A percentile compares a stretch with the other conserved stretches of the same genome.
phyloP scores from a whole-genome alignment of 202 grass and related monocot species.

The Elaeis oleifera region DNA sequence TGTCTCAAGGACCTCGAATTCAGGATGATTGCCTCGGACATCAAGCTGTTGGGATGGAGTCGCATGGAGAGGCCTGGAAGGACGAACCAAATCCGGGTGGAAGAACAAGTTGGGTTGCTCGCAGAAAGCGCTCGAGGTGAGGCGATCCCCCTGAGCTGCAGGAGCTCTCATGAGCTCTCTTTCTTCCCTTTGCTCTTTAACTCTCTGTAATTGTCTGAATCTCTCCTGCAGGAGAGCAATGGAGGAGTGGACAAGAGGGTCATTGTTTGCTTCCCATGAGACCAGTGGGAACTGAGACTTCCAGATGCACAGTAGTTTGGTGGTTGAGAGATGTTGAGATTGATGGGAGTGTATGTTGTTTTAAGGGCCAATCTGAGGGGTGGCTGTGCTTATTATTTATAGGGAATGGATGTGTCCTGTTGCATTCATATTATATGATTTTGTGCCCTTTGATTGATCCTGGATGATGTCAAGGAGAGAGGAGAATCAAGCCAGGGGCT shows the following conservation, averaged over 20 bases:
- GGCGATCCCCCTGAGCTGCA: neutral
- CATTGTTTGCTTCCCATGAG: neutral
- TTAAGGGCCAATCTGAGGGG: neutral
- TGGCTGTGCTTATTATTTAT: slow-evolving; percentile 3
- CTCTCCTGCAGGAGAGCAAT: slow-evolving; percentile 21
- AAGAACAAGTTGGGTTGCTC: neutral
- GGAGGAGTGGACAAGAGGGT: slow-evolving; percentile 1
- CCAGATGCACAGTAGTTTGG: no score
- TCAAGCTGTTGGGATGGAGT: no score
- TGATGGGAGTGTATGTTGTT: neutral
- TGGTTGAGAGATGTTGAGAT: no score
- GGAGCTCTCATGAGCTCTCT: neutral
- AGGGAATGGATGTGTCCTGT: neutral
- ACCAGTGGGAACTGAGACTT: neutral
- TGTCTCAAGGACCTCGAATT: neutral
- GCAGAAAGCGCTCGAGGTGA: no score
- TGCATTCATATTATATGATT: neutral
- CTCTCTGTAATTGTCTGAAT: slow-evolving; percentile 11
- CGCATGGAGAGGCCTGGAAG: no score
- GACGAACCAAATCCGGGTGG: neutral
- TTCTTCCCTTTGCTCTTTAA: slow-evolving; percentile 5
- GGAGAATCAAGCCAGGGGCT: slow-evolving; percentile 3
- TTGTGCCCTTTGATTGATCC: neutral
- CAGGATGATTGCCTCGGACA: no score
- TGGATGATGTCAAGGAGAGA: neutral